These are phyloP conservation scores for Syzygium syzygioides DNA, from an alignment of 441 rosid species.

Conservation along the genomic window DNA sequence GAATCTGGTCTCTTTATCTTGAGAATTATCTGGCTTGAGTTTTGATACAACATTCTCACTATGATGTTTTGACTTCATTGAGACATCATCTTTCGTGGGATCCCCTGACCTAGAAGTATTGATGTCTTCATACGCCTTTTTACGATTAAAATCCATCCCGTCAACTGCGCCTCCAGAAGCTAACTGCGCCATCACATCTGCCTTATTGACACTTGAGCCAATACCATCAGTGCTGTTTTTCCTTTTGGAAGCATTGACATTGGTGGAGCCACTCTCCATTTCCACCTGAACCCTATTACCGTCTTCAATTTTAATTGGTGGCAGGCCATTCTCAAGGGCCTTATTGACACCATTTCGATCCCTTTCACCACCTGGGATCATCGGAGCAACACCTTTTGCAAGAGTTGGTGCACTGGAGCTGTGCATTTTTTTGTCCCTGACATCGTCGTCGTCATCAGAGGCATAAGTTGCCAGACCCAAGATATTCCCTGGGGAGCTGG, in stretches of 20 bases:
- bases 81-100: constrained; percentile 19
- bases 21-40: constrained; percentile 26
- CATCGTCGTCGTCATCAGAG: constrained; percentile 66
- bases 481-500: constrained; percentile 59
- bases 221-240: constrained; percentile 4
- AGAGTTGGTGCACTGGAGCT: constrained; percentile 27
- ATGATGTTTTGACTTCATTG: constrained; percentile 22
- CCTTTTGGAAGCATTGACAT: constrained; percentile 17
- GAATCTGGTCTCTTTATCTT: constrained; percentile 25
- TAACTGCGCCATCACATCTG: background rate
- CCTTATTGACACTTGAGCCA: constrained; percentile 2
- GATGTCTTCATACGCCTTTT: constrained; percentile 15
- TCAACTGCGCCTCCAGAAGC: constrained; percentile 18
- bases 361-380: constrained; percentile 28
- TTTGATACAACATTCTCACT: constrained; percentile 23
- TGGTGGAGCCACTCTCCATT: constrained; percentile 17
- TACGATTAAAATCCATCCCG: constrained; percentile 20
- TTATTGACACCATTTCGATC: constrained; percentile 21
- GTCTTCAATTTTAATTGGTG: constrained; percentile 24
- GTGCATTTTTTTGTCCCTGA: constrained; percentile 35
- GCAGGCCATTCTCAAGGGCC: constrained; percentile 32
- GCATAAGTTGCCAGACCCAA: constrained; percentile 93
- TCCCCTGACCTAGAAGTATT: constrained; percentile 23
- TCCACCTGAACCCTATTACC: constrained; percentile 13
- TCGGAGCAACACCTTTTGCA: constrained; percentile 19